phyloP scores from a whole-genome alignment of 108 stramenopile species.

The Nitzschia sp. region DNA sequence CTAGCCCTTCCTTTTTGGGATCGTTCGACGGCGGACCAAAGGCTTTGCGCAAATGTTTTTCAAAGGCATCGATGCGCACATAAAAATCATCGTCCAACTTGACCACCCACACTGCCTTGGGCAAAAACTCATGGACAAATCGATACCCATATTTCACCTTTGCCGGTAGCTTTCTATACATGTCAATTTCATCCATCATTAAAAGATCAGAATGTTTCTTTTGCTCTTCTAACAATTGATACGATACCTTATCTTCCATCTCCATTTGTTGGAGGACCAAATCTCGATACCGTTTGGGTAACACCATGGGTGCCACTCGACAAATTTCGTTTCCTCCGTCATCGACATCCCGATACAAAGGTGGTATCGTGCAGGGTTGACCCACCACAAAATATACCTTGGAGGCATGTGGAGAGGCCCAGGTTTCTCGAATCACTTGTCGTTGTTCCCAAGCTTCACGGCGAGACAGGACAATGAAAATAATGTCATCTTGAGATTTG shows the following conservation, averaged over 20 bases:
- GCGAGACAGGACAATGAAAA: constrained; percentile 23
- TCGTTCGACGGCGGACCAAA: constrained; percentile 4
- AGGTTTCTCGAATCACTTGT: constrained; percentile 28
- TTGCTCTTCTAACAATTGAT: constrained; percentile 19
- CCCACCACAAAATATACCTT: constrained; percentile 37
- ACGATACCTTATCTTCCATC: constrained; percentile 1
- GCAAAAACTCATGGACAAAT: constrained; percentile 10
- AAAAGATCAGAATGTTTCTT: constrained; percentile 19
- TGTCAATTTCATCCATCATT: constrained; percentile 12
- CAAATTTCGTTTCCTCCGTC: constrained; percentile 14
- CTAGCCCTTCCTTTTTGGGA: background rate
- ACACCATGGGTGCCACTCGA: background rate
- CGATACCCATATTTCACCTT: constrained; percentile 26
- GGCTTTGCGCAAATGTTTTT: constrained; percentile 14
- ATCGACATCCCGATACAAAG: constrained; percentile 8
- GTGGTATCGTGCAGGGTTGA: constrained; percentile 13
- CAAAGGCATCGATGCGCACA: constrained; percentile 26
- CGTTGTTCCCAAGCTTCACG: constrained; percentile 22
- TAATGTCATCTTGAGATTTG: constrained; percentile 14
- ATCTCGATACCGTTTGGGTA: background rate
- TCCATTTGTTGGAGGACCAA: background rate
- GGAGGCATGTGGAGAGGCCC: constrained; percentile 19
- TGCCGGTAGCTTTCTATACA: constrained; percentile 20
- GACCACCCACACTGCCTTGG: constrained; percentile 1
- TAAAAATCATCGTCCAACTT: constrained; percentile 46